Percentiles rank a stretch among this genome's conserved stretches.
Conservation (phyloP, 2,329 filamentous ascomycete species). For the Arthrobotrys sinensis region DNA sequence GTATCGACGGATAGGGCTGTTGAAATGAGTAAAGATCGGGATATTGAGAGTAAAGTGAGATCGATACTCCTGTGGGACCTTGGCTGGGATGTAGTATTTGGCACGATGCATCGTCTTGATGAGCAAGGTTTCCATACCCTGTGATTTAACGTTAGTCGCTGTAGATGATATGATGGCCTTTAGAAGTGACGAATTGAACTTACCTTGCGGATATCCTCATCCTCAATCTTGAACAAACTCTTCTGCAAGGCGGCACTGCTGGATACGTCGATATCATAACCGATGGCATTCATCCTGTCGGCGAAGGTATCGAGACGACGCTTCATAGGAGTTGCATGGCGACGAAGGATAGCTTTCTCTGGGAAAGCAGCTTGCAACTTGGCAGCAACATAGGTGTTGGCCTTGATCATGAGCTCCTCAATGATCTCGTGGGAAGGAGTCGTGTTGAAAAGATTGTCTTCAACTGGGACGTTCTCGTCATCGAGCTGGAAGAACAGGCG, state of each 20-base stretch:
- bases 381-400: conserved; percentile 89
- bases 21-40: conserved; percentile 97
- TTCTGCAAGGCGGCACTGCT: conserved; percentile 94
- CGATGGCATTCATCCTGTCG: conserved; percentile 91
- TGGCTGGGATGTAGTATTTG: conserved; percentile 92
- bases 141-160: conserved; percentile 50
- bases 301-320: conserved; percentile 91
- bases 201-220: conserved; percentile 86
- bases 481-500: conserved; percentile 93
- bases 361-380: conserved; percentile 84
- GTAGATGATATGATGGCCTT: background rate
- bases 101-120: conserved; percentile 96
- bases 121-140: conserved; percentile 94
- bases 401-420: conserved; percentile 94
- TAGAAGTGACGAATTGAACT: conserved; percentile 38
- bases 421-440: conserved; percentile 91
- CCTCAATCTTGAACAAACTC: conserved; percentile 93
- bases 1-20: conserved; percentile 93
- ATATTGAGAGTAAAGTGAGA: conserved; percentile 94
- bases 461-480: conserved; percentile 97
- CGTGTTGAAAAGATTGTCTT: conserved; percentile 95
- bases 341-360: conserved; percentile 91
- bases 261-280: conserved; percentile 88
- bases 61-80: conserved; percentile 82
- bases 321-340: conserved; percentile 86